phyloP scores from a whole-genome alignment of 1,284 basidiomycete species.

The Pterulicium gracile region DNA sequence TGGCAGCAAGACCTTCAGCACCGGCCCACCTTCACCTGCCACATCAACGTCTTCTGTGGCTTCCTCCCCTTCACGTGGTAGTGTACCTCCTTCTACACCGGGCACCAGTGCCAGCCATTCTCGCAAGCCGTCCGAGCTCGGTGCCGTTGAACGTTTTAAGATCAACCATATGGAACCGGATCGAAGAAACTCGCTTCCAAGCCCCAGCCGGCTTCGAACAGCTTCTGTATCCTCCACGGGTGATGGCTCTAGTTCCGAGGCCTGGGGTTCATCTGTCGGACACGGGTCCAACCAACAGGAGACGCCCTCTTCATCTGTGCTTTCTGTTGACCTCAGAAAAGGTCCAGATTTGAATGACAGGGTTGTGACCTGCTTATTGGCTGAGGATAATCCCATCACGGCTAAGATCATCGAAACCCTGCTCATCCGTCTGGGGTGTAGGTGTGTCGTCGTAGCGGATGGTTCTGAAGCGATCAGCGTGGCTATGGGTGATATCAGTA shows the following conservation, averaged over 20 bases:
- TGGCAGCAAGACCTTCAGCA: conserved; percentile 36
- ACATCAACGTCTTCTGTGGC: conserved; percentile 90
- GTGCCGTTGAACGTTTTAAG: conserved; percentile 80
- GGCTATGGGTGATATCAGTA: conserved; percentile 93
- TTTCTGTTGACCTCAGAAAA: conserved; percentile 64
- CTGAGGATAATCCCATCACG: conserved; percentile 96
- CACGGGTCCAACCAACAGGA: conserved; percentile 43
- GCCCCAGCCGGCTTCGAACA: conserved; percentile 74
- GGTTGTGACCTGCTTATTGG: conserved; percentile 84
- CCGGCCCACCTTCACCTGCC: conserved; percentile 79
- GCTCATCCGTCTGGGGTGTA: conserved; percentile 84
- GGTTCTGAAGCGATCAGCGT: conserved; percentile 95
- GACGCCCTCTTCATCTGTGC: conserved; percentile 70
- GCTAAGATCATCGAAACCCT: conserved; percentile 94
- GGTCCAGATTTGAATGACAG: conserved; percentile 64
- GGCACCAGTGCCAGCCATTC: conserved; percentile 50
- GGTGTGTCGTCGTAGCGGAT: conserved; percentile 89
- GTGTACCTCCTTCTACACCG: conserved; percentile 61
- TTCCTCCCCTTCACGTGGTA: conserved; percentile 78
- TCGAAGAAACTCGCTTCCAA: conserved; percentile 68
- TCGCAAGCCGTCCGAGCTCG: conserved; percentile 79
- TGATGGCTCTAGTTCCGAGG: conserved; percentile 67
- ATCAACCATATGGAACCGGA: conserved; percentile 65
- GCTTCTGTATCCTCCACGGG: conserved; percentile 75
- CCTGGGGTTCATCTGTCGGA: conserved; percentile 52